These are phyloP conservation scores for Ophiostoma sp. DNA, from an alignment of 2,329 filamentous ascomycete species.

Conservation along the genomic window DNA sequence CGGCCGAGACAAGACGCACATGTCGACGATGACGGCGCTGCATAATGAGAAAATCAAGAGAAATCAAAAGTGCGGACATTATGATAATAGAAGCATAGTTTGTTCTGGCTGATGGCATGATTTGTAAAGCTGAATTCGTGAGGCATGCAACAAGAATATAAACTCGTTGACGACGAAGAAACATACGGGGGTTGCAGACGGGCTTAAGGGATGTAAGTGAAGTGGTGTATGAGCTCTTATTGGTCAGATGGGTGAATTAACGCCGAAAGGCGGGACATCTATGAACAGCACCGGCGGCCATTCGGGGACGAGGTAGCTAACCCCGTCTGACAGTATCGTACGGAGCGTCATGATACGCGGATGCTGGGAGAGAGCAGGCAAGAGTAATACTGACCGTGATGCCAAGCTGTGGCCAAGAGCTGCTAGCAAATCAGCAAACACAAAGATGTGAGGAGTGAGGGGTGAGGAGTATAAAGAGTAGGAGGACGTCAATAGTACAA, in stretches of 20 bases:
- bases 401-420: neutral
- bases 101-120: neutral
- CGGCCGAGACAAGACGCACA: slow-evolving; percentile 5
- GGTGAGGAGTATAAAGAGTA: neutral
- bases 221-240: neutral
- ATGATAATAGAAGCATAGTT: no score
- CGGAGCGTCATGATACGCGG: neutral
- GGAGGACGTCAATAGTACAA: neutral
- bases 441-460: neutral
- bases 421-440: neutral
- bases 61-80: neutral
- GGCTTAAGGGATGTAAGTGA: neutral
- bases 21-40: neutral
- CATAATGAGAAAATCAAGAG: neutral
- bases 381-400: neutral
- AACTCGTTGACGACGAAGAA: neutral
- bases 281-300: neutral
- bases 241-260: neutral
- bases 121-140: neutral
- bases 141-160: neutral
- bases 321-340: neutral
- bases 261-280: neutral
- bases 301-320: neutral
- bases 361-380: no score
- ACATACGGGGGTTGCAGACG: neutral